Conservation (phyloP, 2,329 filamentous ascomycete species). For the Penicillium verrucosum region DNA sequence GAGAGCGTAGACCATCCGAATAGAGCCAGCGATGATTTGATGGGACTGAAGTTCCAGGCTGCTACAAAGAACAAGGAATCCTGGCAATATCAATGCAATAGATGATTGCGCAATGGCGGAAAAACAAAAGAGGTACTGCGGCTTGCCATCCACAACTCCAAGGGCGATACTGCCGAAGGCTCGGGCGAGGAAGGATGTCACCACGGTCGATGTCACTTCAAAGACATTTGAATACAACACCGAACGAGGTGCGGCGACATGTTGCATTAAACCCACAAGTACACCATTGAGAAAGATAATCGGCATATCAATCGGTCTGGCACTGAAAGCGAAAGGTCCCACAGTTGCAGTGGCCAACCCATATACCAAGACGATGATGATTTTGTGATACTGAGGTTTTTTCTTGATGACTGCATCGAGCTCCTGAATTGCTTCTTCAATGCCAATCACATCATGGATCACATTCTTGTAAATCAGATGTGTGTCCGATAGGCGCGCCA, state of each 20-base stretch:
- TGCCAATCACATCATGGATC: conserved; percentile 43
- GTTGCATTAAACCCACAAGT: conserved; percentile 68
- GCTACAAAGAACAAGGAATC: conserved; percentile 58
- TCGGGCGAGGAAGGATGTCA: conserved; percentile 65
- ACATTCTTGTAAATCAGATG: conserved; percentile 47
- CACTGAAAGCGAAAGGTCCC: conserved; percentile 74
- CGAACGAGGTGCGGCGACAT: conserved; percentile 72
- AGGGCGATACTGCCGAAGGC: conserved; percentile 61
- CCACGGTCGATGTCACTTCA: conserved; percentile 59
- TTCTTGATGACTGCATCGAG: conserved; percentile 54
- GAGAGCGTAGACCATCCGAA: conserved; percentile 46
- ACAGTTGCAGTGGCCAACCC: conserved; percentile 72
- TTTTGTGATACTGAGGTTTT: conserved; percentile 53
- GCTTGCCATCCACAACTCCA: conserved; percentile 30
- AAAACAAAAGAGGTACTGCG: conserved; percentile 61
- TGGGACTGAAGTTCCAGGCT: conserved; percentile 65
- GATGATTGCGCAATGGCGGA: conserved; percentile 66
- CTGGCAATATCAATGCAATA: conserved; percentile 67
- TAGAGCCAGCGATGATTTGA: conserved; percentile 64
- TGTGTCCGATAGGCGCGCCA: conserved; percentile 42
- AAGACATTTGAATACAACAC: conserved; percentile 63
- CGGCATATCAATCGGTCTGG: conserved; percentile 72
- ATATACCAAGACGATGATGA: conserved; percentile 62
- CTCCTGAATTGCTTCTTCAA: conserved; percentile 42
- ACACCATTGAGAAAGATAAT: conserved; percentile 71